Evolutionary conservation across 2,329 filamentous ascomycete species (phyloP), one percentile per base, ranked within the genome.

Genomic region (Verticillium longisporum): DNA sequence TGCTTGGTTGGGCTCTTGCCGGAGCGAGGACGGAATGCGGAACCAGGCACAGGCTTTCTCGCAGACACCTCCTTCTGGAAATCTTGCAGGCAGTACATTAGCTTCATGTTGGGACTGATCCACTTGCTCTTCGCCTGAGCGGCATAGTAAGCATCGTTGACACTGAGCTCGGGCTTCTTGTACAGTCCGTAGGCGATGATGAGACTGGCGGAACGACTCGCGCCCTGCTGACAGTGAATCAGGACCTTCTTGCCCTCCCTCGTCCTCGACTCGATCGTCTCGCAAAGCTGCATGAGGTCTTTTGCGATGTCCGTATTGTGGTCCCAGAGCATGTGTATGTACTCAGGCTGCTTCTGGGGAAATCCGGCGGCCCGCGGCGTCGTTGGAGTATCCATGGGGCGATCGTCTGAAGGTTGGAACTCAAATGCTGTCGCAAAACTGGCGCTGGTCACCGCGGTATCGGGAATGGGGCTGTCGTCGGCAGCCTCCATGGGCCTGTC

Each of bases 31-130:
- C 80, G 75, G 69, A 82, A 71, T 66, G 83, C 74, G 64, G 82
- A 77, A 33, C 73, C 75, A 15, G 77, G 73, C 1, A 75, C 68
- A 4, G 74, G 63, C 65, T 76, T 82, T 72, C 78, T 84, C 69
- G 79, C 82, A 1, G 80, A 74, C 3, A 88, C 72, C 57, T 87
- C 79, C 69, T 88, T 88, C 66, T 88, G 86, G 70, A 93, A 94
- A 69, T 94, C 90, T 72, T 93, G 90, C 56, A 96, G 78, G 66
- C 91, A 92, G 80, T 95, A 95, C 82, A 96, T 92, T 66, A 96
- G 80, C 66, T 91, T 91, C 91, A 96, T 96, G 73, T 96, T 96
- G 0, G 91, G 91, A 62, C 91, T 92, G 67, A 96, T 94, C 91
- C 91, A 96, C 69, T 83, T 86, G 73, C 91, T 95, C 75, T 89